Conservation (phyloP, 1,284 basidiomycete species). For the Grifola frondosa region DNA sequence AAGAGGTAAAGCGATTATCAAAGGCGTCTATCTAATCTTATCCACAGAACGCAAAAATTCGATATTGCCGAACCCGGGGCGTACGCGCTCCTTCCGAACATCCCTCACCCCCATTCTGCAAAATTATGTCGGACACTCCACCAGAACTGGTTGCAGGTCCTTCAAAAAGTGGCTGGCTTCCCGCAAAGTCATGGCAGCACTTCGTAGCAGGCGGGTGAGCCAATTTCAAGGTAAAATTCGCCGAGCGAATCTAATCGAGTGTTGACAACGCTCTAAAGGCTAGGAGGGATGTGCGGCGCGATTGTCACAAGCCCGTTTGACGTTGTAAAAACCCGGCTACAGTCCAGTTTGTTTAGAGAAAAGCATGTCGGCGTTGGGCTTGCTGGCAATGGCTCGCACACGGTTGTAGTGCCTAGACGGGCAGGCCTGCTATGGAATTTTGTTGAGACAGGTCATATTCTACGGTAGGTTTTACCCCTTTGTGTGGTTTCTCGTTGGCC, state of each 20-base stretch:
- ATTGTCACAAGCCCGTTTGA: conserved; percentile 97
- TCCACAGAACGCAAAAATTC: conserved; percentile 18
- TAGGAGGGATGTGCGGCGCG: conserved; percentile 97
- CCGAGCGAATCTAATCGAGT: conserved; percentile 8
- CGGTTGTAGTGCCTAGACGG: conserved; percentile 43
- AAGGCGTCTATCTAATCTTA: conserved; percentile 26
- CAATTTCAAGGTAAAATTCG: not conserved
- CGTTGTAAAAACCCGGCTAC: conserved; percentile 96
- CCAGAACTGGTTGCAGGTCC: conserved; percentile 28
- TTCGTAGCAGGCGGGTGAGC: conserved; percentile 85
- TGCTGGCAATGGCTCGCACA: conserved; percentile 39
- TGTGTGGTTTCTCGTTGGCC: not conserved
- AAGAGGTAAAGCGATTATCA: not conserved
- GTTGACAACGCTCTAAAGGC: conserved; percentile 42
- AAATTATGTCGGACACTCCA: conserved; percentile 25
- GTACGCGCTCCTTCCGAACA: conserved; percentile 6
- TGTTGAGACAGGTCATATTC: conserved; percentile 90
- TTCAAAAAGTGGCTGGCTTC: conserved; percentile 41
- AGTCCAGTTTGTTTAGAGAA: conserved; percentile 84
- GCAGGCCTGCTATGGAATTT: conserved; percentile 82
- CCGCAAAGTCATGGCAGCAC: conserved; percentile 84
- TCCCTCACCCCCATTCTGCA: not conserved
- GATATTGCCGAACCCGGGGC: not conserved
- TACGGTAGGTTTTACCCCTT: conserved; percentile 56
- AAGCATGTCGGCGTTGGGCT: conserved; percentile 48